A percentile compares a stretch with the other conserved stretches of the same genome.
phyloP scores from a whole-genome alignment of 495 filamentous ascomycete genomes.

The Oidiodendron maius region DNA sequence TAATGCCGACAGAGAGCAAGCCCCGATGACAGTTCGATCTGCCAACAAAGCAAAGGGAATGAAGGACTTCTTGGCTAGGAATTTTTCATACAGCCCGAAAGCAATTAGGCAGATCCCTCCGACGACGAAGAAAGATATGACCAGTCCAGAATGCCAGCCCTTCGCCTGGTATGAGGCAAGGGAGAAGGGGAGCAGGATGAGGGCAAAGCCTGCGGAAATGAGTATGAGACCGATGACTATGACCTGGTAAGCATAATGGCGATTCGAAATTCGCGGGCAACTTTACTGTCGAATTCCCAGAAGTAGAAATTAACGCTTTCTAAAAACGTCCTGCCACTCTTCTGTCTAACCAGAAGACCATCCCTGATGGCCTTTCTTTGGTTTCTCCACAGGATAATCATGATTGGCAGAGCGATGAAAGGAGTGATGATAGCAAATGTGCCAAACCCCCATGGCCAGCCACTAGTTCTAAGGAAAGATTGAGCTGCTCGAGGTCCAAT shows the following conservation, averaged over 20 bases:
- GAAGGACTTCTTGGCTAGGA: slow-evolving; percentile 45
- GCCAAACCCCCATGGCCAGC: slow-evolving; percentile 57
- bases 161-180: slow-evolving; percentile 41
- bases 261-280: background rate
- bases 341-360: slow-evolving; percentile 28
- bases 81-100: slow-evolving; percentile 55
- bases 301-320: slow-evolving; percentile 48
- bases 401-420: slow-evolving; percentile 38
- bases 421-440: slow-evolving; percentile 47
- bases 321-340: slow-evolving; percentile 37
- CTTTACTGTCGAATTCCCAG: slow-evolving; percentile 56
- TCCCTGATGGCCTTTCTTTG: slow-evolving; percentile 41
- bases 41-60: slow-evolving; percentile 51
- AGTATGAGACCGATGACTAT: slow-evolving; percentile 45
- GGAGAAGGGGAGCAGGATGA: slow-evolving; percentile 60
- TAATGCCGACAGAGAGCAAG: slow-evolving; percentile 44
- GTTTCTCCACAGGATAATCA: slow-evolving; percentile 32
- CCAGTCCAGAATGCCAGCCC: slow-evolving; percentile 41
- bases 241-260: slow-evolving; percentile 2
- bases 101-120: slow-evolving; percentile 45
- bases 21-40: slow-evolving; percentile 53
- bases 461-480: slow-evolving; percentile 29
- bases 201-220: slow-evolving; percentile 46
- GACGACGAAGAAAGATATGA: slow-evolving; percentile 54
- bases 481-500: slow-evolving; percentile 34